Evolutionary conservation across 2,329 filamentous ascomycete genomes (phyloP), one percentile per base, ranked within the genome.

Genomic region (Emmonsiellopsis sp.): DNA sequence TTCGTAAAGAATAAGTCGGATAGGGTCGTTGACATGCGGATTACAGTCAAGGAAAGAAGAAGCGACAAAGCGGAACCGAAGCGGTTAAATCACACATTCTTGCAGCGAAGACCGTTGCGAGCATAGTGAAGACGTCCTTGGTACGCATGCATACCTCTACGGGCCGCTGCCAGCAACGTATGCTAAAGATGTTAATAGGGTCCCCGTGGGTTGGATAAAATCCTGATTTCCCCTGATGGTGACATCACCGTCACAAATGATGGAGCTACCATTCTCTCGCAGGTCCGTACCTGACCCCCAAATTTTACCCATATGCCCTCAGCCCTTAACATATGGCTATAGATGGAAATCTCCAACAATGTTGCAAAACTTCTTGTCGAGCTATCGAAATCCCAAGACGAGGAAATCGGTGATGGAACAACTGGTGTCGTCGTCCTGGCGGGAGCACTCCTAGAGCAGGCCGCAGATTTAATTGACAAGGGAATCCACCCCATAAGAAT

Each of bases 201-300:
- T 49, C 93, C 93, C 52, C 87, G 93, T 63, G 93, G 93, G 59
- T 84, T 98, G 67, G 93, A 98, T 79, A 98, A 98, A 79, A 98
- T 98, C 68, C 82, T 98, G 63, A 98, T 98, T 65, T 98, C 93
- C 50, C 88, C 93, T 57, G 93, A 98, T 70, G 93, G 93, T 71
- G 93, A 98, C 74, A 98, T 98, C 71, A 98, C 93, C 57, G 90
- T 98, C 58, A 98, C 93, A 62, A 98, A 98, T 77, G 93, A 98
- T 75, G 93, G 93, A 65, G 94, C 94, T 53, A 98, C 93, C 45
- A 98, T 98, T 65, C 79, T 98, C 62, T 86, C 88, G 64, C 90
- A 84, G 71, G 76, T 78, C 65, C 58, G 68, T 65, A 42, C 34
- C 49, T 52, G 13, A 46, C 36, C 33, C 45, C 21, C 37, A 37